Conservation (phyloP, 2,329 filamentous ascomycete species). For the Arachnomyces sp. region DNA sequence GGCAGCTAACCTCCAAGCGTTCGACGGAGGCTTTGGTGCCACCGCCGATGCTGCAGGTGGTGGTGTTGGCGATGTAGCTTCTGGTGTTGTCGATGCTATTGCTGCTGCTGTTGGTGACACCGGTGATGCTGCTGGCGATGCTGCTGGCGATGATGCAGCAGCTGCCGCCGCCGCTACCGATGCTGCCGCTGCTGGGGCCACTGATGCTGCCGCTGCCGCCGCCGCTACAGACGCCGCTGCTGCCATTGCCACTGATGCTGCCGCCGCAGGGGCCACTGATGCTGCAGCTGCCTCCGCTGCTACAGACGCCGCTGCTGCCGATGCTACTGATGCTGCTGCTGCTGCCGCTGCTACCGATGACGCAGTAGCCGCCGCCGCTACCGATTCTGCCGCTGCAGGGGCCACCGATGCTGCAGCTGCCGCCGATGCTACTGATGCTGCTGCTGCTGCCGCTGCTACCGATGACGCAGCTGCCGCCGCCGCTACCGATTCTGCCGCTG, state of each 20-base stretch:
- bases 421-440: no score
- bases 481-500: no score
- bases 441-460: no score
- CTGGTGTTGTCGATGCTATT: neutral
- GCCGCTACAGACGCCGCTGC: no score
- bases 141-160: no score
- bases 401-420: no score
- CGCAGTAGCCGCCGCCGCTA: neutral
- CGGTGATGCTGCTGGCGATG: neutral
- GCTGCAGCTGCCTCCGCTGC: neutral
- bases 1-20: neutral
- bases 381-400: no score
- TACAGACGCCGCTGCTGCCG: neutral
- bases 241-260: neutral
- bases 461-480: no score
- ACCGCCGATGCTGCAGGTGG: neutral
- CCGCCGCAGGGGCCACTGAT: neutral
- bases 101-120: neutral
- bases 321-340: neutral
- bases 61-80: neutral
- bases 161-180: no score
- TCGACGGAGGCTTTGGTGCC: constrained; percentile 1
- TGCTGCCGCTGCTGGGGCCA: no score
- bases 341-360: neutral
- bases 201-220: no score